A percentile compares a stretch with the other conserved stretches of the same genome.
phyloP scores from a whole-genome alignment of 2,329 filamentous ascomycete species.

The Furcasterigmium sp. region DNA sequence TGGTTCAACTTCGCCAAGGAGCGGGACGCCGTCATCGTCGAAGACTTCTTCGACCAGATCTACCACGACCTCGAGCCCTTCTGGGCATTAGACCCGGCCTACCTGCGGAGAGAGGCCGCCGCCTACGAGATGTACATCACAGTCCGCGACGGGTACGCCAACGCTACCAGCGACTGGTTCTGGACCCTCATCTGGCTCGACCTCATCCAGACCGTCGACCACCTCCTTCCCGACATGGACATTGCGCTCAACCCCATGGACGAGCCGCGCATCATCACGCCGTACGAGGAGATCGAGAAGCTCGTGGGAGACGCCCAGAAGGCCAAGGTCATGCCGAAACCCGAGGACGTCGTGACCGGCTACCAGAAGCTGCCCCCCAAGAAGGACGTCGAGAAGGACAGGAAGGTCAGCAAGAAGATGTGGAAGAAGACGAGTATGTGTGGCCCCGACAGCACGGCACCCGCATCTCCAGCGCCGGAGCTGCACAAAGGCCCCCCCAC shows the following conservation, averaged over 20 bases:
- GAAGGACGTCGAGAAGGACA: slow-evolving; percentile 25
- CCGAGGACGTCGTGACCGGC: slow-evolving; percentile 35
- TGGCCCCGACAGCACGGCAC: slow-evolving; percentile 1
- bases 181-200: slow-evolving; percentile 53
- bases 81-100: slow-evolving; percentile 44
- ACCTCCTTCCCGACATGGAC: slow-evolving; percentile 61
- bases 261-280: slow-evolving; percentile 58
- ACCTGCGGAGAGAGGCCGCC: slow-evolving; percentile 45
- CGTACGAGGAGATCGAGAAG: slow-evolving; percentile 55
- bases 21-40: slow-evolving; percentile 35
- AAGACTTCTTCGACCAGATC: slow-evolving; percentile 48
- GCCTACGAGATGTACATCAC: slow-evolving; percentile 59
- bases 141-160: slow-evolving; percentile 47
- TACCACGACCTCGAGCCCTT: slow-evolving; percentile 48
- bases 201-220: slow-evolving; percentile 46
- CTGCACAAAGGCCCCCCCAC: background rate
- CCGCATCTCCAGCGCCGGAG: background rate
- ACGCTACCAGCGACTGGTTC: slow-evolving; percentile 48
- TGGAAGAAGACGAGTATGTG: slow-evolving; percentile 50
- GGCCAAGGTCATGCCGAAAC: slow-evolving; percentile 35
- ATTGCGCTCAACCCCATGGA: slow-evolving; percentile 64
- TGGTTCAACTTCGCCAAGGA: slow-evolving; percentile 40
- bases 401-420: slow-evolving; percentile 30
- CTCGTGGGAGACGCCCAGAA: slow-evolving; percentile 48
- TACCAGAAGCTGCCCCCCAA: slow-evolving; percentile 37